These are phyloP conservation scores for Penicillium coprophilum DNA, from an alignment of 495 filamentous ascomycete genomes.

Conservation along the genomic window DNA sequence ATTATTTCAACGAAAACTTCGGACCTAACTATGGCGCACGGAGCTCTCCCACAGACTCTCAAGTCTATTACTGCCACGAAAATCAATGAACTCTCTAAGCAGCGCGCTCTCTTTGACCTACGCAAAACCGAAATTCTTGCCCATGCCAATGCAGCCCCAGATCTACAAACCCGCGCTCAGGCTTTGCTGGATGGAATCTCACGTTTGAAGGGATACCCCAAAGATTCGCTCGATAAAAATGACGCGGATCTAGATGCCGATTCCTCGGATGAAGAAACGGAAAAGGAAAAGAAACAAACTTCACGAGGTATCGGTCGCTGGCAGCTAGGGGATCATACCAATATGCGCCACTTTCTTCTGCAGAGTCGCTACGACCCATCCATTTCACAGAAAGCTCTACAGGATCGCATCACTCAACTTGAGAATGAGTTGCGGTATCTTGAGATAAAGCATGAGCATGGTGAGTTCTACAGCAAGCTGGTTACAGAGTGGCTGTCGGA, in stretches of 20 bases:
- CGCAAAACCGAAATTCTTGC: conserved; percentile 35
- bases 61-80: conserved; percentile 66
- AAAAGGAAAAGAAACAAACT: conserved; percentile 11
- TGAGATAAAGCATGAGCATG: conserved; percentile 59
- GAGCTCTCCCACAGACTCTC: conserved; percentile 58
- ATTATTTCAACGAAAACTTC: too few species aligned
- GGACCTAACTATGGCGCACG: conserved; percentile 25
- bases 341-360: conserved; percentile 53
- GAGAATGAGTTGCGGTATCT: conserved; percentile 51
- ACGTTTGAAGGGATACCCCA: conserved; percentile 36
- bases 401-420: conserved; percentile 49
- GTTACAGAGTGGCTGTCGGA: conserved; percentile 62
- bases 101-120: conserved; percentile 53
- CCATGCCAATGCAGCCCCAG: conserved; percentile 26
- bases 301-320: conserved; percentile 17
- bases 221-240: conserved; percentile 40
- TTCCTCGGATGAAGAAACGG: conserved; percentile 13
- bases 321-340: conserved; percentile 31
- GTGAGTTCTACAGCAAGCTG: conserved; percentile 58
- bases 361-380: conserved; percentile 59
- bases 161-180: conserved; percentile 32
- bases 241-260: conserved; percentile 33
- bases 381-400: conserved; percentile 46
- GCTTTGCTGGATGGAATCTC: conserved; percentile 43
- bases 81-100: conserved; percentile 60